Evolutionary conservation across 257 asterid genomes (phyloP), one percentile per base, ranked within the genome.

Genomic region (Dorcoceras hygrometricum): DNA sequence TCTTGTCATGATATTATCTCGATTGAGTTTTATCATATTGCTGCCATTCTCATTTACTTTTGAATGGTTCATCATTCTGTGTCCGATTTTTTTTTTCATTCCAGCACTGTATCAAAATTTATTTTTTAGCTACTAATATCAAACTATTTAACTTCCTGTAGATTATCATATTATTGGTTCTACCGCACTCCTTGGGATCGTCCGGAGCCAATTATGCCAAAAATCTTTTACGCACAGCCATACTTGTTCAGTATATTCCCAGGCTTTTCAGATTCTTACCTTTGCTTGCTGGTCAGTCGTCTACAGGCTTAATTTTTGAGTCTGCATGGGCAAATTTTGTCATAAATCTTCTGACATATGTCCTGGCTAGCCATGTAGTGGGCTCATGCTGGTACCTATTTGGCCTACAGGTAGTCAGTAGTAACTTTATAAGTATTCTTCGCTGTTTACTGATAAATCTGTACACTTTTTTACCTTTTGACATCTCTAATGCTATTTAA

Each of bases 321-420:
- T 82, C 96, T 3, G 96, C 95, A 26, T 90, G 97, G 97, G 83
- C 95, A 12, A 88, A 88, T 71, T 90, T 90, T 43, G 69, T 90
- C 65, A 81, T 84, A 72, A 88, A 90, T 77, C 91, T 90, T 71
- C 90, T 90, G 62, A 86, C 81, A 1, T 84, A 76, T 75, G 68
- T 90, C 67, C 69, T 90, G 80, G 85, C 90, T n/a, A 81, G 97
- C 79, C 97, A 90, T 46, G 92, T 88, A 31, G 90, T 90, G 63
- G 97, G 97, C 65, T 86, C 96, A n/a, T 82, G 95, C 71, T 90
- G 97, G 97, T 90, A 90, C 74, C 96, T 90, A 75, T 82, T 90
- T 23, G 94, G 91, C 63, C 73, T 90, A 76, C 96, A 90, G 96
- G 97, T 90, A 22, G 3, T 2, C 19, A 19, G 31, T 28, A 53